Conservation (phyloP, 202 grass and related monocot species). For the Carex arenaria region DNA sequence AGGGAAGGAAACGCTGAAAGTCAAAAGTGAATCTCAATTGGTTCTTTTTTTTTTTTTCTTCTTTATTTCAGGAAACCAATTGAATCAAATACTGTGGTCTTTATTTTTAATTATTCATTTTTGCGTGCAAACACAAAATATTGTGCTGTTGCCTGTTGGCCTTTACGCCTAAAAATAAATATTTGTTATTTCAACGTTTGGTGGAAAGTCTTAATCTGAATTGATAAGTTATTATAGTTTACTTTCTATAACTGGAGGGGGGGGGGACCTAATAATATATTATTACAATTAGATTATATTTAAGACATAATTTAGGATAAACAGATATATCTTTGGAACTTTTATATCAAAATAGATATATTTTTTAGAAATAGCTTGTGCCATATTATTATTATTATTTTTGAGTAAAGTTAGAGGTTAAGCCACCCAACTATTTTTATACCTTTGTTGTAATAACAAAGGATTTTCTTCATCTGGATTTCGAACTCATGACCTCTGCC, state of each 20-base stretch:
- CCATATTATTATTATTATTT: too few relatives aligned
- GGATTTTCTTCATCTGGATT: too few relatives aligned
- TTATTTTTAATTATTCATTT: neutral
- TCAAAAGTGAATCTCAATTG: neutral
- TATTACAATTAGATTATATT: too few relatives aligned
- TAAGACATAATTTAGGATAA: too few relatives aligned
- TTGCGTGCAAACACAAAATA: neutral
- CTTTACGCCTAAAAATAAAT: neutral
- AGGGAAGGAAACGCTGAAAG: neutral
- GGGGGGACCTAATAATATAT: neutral
- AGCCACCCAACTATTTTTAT: too few relatives aligned
- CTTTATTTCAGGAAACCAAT: neutral
- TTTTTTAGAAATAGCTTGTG: too few relatives aligned
- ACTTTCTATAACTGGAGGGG: neutral
- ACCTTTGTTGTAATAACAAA: too few relatives aligned
- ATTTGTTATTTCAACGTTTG: neutral
- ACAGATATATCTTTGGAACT: too few relatives aligned
- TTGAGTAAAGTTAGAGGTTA: too few relatives aligned
- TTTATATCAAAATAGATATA: too few relatives aligned
- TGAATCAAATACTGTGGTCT: neutral
- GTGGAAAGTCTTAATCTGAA: neutral
- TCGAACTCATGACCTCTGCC: too few relatives aligned
- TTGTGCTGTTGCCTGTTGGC: neutral
- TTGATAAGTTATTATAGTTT: neutral
- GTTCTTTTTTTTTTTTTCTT: neutral